Conservation (phyloP, 1,139 yeast species). For the Arxiozyma bovina region DNA sequence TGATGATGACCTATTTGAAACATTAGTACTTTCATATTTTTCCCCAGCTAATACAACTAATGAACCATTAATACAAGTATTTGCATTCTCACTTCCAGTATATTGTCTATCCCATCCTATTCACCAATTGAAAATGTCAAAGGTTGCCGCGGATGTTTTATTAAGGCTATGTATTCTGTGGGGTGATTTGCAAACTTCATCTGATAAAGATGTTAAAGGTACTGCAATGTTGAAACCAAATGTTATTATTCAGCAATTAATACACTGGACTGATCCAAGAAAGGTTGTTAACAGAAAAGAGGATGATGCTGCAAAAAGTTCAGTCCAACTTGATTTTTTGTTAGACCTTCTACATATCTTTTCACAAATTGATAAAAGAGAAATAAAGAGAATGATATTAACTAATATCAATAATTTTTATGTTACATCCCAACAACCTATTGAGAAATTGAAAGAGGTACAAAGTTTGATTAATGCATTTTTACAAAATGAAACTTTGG, state of each 20-base stretch:
- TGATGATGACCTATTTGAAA: conserved; percentile 64
- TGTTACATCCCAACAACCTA: conserved; percentile 32
- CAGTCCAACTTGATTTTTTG: conserved; percentile 52
- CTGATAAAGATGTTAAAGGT: conserved; percentile 30
- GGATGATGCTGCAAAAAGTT: conserved; percentile 35
- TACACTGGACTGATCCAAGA: conserved; percentile 81
- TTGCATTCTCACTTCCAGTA: conserved; percentile 84
- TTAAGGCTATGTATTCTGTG: conserved; percentile 39
- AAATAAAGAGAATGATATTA: conserved; percentile 48
- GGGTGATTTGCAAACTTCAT: conserved; percentile 32
- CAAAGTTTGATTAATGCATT: conserved; percentile 26
- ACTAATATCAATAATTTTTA: conserved; percentile 44
- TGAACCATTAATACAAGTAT: conserved; percentile 65
- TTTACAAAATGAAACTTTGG: conserved; percentile 30
- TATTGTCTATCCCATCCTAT: conserved; percentile 69
- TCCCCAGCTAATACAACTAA: conserved; percentile 57
- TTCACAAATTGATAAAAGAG: conserved; percentile 43
- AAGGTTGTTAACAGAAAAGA: conserved; percentile 43
- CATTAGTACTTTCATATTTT: conserved; percentile 65
- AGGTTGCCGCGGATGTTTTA: conserved; percentile 60
- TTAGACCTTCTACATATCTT: conserved; percentile 46
- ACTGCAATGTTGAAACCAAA: conserved; percentile 42
- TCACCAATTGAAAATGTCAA: conserved; percentile 63
- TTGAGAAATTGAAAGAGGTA: conserved; percentile 22
- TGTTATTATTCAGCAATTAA: conserved; percentile 62